Conservation (phyloP, 73 alveolate genomes). For the Paramecium tetraurelia region DNA sequence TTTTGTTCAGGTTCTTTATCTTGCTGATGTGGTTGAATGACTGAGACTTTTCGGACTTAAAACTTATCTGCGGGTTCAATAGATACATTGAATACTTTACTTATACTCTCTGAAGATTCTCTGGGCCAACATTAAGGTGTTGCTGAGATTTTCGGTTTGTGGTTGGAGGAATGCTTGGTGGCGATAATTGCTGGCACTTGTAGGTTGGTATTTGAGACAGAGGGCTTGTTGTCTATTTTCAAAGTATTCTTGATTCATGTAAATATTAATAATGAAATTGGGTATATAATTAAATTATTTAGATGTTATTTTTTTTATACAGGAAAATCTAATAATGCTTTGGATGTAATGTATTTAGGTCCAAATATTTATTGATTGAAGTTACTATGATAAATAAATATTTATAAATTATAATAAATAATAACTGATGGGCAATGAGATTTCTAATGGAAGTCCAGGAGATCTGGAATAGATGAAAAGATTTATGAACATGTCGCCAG, state of each 20-base stretch:
- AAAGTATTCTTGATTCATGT: background rate
- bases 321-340: too few species aligned
- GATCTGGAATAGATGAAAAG: conserved; percentile 58
- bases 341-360: background rate
- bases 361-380: background rate
- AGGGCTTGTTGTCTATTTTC: background rate
- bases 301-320: background rate
- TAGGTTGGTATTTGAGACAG: background rate
- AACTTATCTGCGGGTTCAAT: background rate
- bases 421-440: conserved; percentile 56
- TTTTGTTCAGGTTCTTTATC: background rate
- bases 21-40: background rate
- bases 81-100: background rate
- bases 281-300: background rate
- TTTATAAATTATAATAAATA: background rate
- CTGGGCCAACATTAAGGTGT: background rate
- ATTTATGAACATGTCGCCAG: conserved; percentile 55
- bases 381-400: background rate
- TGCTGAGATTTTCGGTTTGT: background rate
- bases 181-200: background rate
- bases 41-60: background rate
- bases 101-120: background rate
- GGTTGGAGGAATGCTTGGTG: background rate
- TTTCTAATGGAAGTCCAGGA: conserved; percentile 49
- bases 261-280: background rate